phyloP scores from a whole-genome alignment of 2,329 filamentous ascomycete species.

The Diaporthe helianthi region DNA sequence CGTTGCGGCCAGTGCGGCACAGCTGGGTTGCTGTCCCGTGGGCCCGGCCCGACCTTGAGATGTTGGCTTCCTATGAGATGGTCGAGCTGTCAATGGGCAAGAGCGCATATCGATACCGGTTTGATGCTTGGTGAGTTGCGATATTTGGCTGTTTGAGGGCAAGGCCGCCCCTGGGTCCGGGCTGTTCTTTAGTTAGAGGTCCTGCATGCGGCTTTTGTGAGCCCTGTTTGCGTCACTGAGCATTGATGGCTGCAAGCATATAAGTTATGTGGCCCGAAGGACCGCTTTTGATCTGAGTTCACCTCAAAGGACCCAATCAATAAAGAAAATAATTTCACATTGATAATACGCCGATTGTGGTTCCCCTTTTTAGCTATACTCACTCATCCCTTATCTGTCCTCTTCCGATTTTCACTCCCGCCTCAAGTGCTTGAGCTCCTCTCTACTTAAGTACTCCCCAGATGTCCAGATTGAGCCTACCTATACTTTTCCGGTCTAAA shows the following conservation, averaged over 20 bases:
- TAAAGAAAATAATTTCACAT: not conserved
- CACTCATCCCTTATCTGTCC: no score
- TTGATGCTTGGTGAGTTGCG: not conserved
- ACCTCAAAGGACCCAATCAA: not conserved
- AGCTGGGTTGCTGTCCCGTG: not conserved
- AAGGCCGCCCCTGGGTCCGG: not conserved
- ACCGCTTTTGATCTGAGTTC: not conserved
- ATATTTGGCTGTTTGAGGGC: not conserved
- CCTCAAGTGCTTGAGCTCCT: no score
- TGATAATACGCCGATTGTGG: not conserved
- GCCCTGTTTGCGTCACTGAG: not conserved
- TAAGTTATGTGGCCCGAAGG: not conserved
- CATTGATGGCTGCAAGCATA: not conserved
- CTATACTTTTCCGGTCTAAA: no score
- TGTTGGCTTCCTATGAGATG: not conserved
- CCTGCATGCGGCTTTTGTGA: not conserved
- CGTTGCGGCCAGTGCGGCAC: not conserved
- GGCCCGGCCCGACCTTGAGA: not conserved
- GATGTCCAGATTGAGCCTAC: no score
- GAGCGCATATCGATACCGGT: no score
- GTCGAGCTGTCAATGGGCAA: not conserved
- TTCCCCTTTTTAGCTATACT: not conserved
- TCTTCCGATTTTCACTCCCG: no score
- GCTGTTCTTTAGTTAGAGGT: not conserved
- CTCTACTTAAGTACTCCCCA: no score